These are phyloP conservation scores for Fusarium praegraminearum DNA, from an alignment of 2,329 filamentous ascomycete species.

Conservation along the genomic window DNA sequence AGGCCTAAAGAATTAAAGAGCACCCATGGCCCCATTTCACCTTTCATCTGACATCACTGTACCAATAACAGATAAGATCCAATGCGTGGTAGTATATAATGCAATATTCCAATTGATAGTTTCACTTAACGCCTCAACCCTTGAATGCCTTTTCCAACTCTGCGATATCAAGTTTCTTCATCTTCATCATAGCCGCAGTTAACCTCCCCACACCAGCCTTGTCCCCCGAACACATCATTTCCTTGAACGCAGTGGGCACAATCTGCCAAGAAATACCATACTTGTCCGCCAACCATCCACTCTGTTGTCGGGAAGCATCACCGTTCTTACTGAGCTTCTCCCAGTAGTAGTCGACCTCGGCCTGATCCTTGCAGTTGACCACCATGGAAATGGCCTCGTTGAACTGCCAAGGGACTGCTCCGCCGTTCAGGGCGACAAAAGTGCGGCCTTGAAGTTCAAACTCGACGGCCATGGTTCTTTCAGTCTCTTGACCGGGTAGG, in stretches of 20 bases:
- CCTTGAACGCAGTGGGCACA: constrained; percentile 54
- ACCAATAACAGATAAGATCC: background rate
- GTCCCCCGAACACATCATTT: constrained; percentile 52
- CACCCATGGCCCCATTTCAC: background rate
- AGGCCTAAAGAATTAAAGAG: background rate
- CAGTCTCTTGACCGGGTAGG: constrained; percentile 48
- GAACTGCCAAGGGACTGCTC: constrained; percentile 54
- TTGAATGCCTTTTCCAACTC: constrained; percentile 52
- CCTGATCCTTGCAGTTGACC: constrained; percentile 59
- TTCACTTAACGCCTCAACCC: constrained; percentile 6
- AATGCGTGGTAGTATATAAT: background rate
- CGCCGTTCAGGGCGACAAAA: constrained; percentile 60
- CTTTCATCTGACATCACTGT: background rate
- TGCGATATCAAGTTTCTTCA: constrained; percentile 59
- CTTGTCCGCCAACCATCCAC: constrained; percentile 61
- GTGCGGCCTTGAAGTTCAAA: constrained; percentile 56
- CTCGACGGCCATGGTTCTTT: constrained; percentile 52
- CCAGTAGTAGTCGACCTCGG: constrained; percentile 62
- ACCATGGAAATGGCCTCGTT: constrained; percentile 58
- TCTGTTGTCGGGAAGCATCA: constrained; percentile 53
- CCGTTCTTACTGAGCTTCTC: constrained; percentile 57
- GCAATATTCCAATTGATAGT: no score
- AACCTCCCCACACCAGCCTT: constrained; percentile 50
- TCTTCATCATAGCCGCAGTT: constrained; percentile 55
- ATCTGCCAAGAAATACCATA: constrained; percentile 63